A percentile compares a stretch with the other conserved stretches of the same genome.
Conservation (phyloP, 2,329 filamentous ascomycete species). For the Plenodomus biglobosus region DNA sequence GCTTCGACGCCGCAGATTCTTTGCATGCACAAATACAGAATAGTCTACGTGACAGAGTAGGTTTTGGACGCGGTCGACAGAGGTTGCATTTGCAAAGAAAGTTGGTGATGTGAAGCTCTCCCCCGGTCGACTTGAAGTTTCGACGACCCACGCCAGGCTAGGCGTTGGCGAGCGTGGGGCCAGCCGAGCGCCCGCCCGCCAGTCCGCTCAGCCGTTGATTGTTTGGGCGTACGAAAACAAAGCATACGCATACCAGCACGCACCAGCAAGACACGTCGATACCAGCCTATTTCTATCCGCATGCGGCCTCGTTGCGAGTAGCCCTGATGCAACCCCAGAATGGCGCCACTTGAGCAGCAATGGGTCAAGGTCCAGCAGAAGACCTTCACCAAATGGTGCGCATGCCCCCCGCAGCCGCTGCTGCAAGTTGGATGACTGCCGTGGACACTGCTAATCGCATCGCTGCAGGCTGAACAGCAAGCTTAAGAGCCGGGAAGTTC, state of each 20-base stretch:
- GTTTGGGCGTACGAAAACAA: slow-evolving; percentile 36
- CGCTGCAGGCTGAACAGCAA: slow-evolving; percentile 87
- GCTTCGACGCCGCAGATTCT: neutral
- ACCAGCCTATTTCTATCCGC: slow-evolving; percentile 27
- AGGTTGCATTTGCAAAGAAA: slow-evolving; percentile 5
- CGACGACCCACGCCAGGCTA: too few relatives aligned
- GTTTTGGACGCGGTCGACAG: slow-evolving; percentile 3
- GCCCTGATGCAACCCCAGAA: slow-evolving; percentile 35
- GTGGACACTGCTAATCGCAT: slow-evolving; percentile 24
- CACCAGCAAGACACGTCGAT: slow-evolving; percentile 19
- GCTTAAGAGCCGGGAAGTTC: slow-evolving; percentile 73
- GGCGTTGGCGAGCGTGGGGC: slow-evolving; percentile 10
- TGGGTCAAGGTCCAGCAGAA: slow-evolving; percentile 88
- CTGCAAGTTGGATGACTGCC: slow-evolving; percentile 5
- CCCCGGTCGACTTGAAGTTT: neutral
- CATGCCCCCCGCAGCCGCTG: slow-evolving; percentile 16
- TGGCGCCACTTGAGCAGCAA: slow-evolving; percentile 60
- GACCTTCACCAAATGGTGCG: slow-evolving; percentile 96
- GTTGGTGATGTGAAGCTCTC: neutral
- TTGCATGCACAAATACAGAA: neutral
- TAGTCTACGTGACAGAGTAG: neutral
- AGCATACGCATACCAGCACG: slow-evolving; percentile 17
- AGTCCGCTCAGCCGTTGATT: slow-evolving; percentile 24
- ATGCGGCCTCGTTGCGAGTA: slow-evolving; percentile 12
- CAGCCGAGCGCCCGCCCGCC: slow-evolving; percentile 31